phyloP scores from a whole-genome alignment of 805 yeast species.

The Schizosaccharomyces octosporus region DNA sequence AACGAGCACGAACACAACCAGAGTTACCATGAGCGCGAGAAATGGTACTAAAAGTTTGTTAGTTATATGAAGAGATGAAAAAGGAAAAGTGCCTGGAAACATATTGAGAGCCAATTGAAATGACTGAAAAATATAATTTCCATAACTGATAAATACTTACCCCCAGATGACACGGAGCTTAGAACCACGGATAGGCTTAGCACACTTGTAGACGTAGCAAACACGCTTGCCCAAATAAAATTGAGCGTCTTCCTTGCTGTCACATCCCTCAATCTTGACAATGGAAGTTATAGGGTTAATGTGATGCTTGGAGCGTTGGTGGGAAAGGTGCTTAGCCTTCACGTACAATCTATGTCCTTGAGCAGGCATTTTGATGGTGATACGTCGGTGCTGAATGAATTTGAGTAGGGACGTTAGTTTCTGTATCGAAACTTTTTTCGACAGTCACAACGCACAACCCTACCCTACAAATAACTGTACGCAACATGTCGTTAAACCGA shows the following conservation, averaged over 20 bases:
- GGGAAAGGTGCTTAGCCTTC: slow-evolving; percentile 98
- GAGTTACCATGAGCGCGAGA: slow-evolving; percentile 58
- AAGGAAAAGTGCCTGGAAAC: not conserved
- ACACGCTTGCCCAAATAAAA: slow-evolving; percentile 98
- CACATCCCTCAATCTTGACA: slow-evolving; percentile 91
- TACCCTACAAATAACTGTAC: not conserved
- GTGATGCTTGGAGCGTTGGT: slow-evolving; percentile 97
- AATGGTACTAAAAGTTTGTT: not conserved
- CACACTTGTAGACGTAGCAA: slow-evolving; percentile 98
- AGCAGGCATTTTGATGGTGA: not conserved
- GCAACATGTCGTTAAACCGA: not conserved
- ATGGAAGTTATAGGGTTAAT: slow-evolving; percentile 95
- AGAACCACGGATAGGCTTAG: slow-evolving; percentile 83
- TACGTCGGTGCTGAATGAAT: not conserved
- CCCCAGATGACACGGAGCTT: slow-evolving; percentile 99
- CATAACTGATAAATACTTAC: slow-evolving; percentile 7
- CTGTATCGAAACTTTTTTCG: not conserved
- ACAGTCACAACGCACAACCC: not conserved
- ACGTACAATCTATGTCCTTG: slow-evolving; percentile 40
- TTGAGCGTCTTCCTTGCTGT: slow-evolving; percentile 77
- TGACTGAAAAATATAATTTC: no score
- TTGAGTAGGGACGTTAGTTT: not conserved
- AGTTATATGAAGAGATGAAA: not conserved
- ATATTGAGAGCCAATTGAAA: not conserved
- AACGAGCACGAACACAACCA: slow-evolving; percentile 95